Conservation (phyloP, 1,284 basidiomycete genomes). For the Neotropicomus parvogracilis region DNA sequence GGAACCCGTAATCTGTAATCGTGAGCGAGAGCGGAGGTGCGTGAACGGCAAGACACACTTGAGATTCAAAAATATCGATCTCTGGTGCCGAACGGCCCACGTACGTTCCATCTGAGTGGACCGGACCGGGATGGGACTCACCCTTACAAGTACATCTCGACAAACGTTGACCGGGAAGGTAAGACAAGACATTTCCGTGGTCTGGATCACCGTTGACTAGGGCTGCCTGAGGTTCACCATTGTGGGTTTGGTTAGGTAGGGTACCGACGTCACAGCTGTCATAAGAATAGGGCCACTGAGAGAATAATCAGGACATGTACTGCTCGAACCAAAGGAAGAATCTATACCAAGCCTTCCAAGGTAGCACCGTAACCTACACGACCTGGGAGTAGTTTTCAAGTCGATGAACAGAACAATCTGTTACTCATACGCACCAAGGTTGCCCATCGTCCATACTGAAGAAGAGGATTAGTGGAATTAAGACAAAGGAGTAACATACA, state of each 20-base stretch:
- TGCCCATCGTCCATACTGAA: slow-evolving; percentile 62
- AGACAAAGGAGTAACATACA: not conserved
- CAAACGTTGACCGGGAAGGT: slow-evolving; percentile 55
- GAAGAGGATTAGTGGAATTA: slow-evolving; percentile 12
- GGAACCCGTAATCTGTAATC: slow-evolving; percentile 34
- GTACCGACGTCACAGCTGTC: slow-evolving; percentile 60
- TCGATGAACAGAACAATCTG: not conserved
- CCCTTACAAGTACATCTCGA: slow-evolving; percentile 66
- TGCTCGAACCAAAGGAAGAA: not conserved
- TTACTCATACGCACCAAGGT: slow-evolving; percentile 40
- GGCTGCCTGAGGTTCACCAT: slow-evolving; percentile 40
- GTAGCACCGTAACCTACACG: slow-evolving; percentile 63
- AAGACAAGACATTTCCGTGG: slow-evolving; percentile 43
- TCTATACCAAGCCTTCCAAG: slow-evolving; percentile 52
- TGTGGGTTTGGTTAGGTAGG: slow-evolving; percentile 46
- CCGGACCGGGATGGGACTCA: slow-evolving; percentile 64
- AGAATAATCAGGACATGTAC: not conserved
- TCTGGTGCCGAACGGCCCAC: slow-evolving; percentile 66
- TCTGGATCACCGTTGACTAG: slow-evolving; percentile 37
- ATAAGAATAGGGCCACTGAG: slow-evolving; percentile 49
- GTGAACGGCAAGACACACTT: slow-evolving; percentile 22
- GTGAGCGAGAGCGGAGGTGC: slow-evolving; percentile 4
- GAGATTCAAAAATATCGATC: slow-evolving; percentile 68
- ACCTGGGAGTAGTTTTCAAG: slow-evolving; percentile 18
- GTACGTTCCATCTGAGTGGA: slow-evolving; percentile 44